Evolutionary conservation across 2,329 filamentous ascomycete species (phyloP).

Genomic region (Magnaporthales sp.): DNA sequence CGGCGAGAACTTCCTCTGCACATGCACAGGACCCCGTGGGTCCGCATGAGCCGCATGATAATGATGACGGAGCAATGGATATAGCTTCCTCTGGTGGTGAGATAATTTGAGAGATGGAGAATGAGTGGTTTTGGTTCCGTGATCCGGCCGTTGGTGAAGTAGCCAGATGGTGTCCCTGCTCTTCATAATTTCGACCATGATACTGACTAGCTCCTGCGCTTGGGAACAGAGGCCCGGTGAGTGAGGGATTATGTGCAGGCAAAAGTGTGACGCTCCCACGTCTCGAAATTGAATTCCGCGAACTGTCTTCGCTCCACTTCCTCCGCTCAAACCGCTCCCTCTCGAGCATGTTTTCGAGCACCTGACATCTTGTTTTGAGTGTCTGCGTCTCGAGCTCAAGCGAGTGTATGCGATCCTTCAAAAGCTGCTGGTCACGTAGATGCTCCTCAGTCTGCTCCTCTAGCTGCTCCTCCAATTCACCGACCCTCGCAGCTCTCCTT

Average conservation of each 20-base stretch:
- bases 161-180: slow-evolving; percentile 1
- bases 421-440: slow-evolving; percentile 47
- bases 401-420: slow-evolving; percentile 45
- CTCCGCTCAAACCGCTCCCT: slow-evolving; percentile 42
- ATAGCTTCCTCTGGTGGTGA: slow-evolving; percentile 37
- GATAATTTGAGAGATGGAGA: slow-evolving; percentile 50
- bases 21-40: slow-evolving; percentile 47
- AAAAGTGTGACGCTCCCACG: slow-evolving; percentile 3
- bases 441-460: slow-evolving; percentile 50
- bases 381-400: slow-evolving; percentile 61
- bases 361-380: slow-evolving; percentile 51
- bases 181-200: neutral
- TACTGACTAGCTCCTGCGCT: neutral
- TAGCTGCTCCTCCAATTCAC: slow-evolving; percentile 61
- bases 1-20: slow-evolving; percentile 47
- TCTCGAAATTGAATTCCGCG: neutral
- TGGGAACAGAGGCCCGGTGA: neutral
- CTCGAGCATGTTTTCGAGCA: slow-evolving; percentile 55
- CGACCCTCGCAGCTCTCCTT: slow-evolving; percentile 74
- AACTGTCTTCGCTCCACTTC: slow-evolving; percentile 2
- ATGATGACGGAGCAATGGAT: slow-evolving; percentile 23
- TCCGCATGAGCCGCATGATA: slow-evolving; percentile 49
- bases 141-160: slow-evolving; percentile 6
- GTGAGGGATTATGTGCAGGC: slow-evolving; percentile 1
- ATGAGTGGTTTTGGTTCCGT: slow-evolving; percentile 23